Evolutionary conservation across 148 eudicot genomes (phyloP), one percentile per base, ranked within the genome.

Genomic region (Mesembryanthemum crystallinum): DNA sequence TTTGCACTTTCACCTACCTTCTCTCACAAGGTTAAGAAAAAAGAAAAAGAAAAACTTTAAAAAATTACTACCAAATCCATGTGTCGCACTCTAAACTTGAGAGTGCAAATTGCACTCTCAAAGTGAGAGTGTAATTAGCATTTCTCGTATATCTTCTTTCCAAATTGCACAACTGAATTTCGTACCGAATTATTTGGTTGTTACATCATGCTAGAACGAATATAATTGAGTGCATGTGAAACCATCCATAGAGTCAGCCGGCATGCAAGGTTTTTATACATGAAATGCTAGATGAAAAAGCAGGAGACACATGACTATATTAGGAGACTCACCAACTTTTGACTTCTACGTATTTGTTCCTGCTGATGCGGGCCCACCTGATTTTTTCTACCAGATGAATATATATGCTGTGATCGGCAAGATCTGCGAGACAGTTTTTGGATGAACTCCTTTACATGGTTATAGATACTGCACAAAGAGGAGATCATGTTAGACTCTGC

Each of bases 381-480:
- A 77, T 39, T 81, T 74, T 64, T 81, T 76, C 77, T 83, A 68
- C 77, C 76, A 39, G 59, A 74, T 77, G 83, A 76, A 77, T 69
- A 68, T 49, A 79, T 69, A 72, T 75, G 79, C 64, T 67, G 73
- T 55, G 88, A 72, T 73, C 64, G 80, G 54, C 75, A 64, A 24
- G 82, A 67, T 63, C 82, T 76, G 59, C 82, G 86, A 69, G 82
- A 83, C 30, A 89, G 67, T 71, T 71, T 85, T 67, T 69, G 71
- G 28, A 81, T 54, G 39, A 89, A 74, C 73, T 85, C 93, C 79
- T 72, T 77, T 59, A 85, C 21, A 72, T 89, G 89, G 70, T 91
- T 89, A 80, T 87, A 89, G 25, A 91, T 91, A 84, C 96, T 91
- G 88, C 83, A 83, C 62, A 75, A n/a, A 42, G 67, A 13, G 6